A percentile compares a stretch with the other conserved stretches of the same genome.
Conservation (phyloP, 1,284 basidiomycete species). For the Melampsora larici-populina region DNA sequence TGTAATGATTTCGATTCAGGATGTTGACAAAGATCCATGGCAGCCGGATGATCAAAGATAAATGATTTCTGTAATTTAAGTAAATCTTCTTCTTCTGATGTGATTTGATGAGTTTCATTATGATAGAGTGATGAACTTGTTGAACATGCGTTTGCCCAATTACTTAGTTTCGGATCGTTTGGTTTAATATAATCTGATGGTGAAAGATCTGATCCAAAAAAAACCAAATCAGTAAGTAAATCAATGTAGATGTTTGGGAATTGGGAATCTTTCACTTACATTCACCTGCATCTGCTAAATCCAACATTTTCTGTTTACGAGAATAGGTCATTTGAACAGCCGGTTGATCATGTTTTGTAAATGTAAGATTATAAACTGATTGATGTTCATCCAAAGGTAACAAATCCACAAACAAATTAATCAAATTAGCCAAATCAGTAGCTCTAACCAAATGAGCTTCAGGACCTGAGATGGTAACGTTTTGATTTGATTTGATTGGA, state of each 20-base stretch:
- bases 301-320: constrained; percentile 42
- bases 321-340: constrained; percentile 42
- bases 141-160: constrained; percentile 49
- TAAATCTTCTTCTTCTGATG: constrained; percentile 22
- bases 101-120: constrained; percentile 13
- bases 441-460: constrained; percentile 34
- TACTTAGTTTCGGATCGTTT: constrained; percentile 45
- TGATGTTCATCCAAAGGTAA: not conserved
- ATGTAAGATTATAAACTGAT: constrained; percentile 25
- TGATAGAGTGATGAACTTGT: constrained; percentile 46
- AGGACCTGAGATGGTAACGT: constrained; percentile 8
- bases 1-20: constrained; percentile 51
- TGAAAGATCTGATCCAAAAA: constrained; percentile 45
- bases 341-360: constrained; percentile 43
- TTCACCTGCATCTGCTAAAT: constrained; percentile 37
- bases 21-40: constrained; percentile 51
- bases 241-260: not conserved
- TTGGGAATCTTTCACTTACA: constrained; percentile 15
- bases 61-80: constrained; percentile 47
- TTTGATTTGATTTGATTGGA: not conserved
- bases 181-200: constrained; percentile 48
- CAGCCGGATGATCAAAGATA: constrained; percentile 49
- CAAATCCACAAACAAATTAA: constrained; percentile 7
- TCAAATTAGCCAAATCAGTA: constrained; percentile 34
- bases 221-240: not conserved